These are phyloP conservation scores for Phytomonas serpens DNA, from an alignment of 208 protist species.

Conservation along the genomic window DNA sequence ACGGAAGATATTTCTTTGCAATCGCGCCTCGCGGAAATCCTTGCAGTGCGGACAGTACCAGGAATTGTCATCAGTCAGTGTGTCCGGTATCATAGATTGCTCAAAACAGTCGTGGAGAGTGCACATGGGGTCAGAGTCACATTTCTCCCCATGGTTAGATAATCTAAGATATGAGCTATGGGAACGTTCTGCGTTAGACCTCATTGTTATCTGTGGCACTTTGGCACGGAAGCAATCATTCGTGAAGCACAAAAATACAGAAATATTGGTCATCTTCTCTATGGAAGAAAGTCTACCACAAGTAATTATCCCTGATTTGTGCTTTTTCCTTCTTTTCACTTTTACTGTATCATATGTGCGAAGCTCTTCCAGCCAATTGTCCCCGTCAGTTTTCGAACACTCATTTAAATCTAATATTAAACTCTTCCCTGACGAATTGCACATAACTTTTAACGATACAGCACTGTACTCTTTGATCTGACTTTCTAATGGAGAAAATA, in stretches of 20 bases:
- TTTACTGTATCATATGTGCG: not conserved
- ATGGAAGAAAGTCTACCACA: not conserved
- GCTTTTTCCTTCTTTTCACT: not conserved
- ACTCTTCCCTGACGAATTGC: not conserved
- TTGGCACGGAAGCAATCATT: not conserved
- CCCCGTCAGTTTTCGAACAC: not conserved
- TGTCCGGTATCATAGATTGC: constrained; percentile 39
- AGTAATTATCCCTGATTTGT: not conserved
- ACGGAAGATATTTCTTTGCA: constrained; percentile 54
- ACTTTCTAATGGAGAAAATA: not conserved
- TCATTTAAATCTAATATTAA: not conserved
- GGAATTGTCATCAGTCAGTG: constrained; percentile 46
- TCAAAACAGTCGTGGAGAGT: constrained; percentile 33
- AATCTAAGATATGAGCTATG: not conserved
- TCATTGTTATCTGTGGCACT: not conserved
- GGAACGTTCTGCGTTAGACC: not conserved
- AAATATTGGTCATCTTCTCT: not conserved
- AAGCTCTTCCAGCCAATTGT: not conserved
- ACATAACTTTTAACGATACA: not conserved
- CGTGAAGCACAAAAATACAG: not conserved
- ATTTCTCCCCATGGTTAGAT: not conserved
- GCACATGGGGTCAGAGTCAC: constrained; percentile 18
- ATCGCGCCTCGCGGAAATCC: constrained; percentile 34
- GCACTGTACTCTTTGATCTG: not conserved
- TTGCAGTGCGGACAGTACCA: constrained; percentile 72